Evolutionary conservation across 2,329 filamentous ascomycete genomes (phyloP).

Genomic region (Huntiella bhutanensis): DNA sequence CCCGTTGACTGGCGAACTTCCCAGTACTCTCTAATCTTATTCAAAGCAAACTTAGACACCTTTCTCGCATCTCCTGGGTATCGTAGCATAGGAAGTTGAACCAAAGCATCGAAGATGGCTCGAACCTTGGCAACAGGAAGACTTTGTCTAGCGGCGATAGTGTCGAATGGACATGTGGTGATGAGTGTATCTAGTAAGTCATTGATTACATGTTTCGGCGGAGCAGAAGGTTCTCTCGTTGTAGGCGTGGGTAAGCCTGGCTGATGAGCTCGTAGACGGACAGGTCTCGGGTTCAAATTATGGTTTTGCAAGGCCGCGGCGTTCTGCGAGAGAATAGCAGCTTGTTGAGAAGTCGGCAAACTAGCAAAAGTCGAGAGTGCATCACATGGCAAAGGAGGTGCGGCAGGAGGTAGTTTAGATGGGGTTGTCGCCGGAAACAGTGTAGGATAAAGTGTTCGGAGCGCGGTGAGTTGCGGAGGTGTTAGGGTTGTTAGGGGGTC

Average conservation of each 20-base stretch:
- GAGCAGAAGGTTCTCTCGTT: background rate
- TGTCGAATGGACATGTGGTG: conserved; percentile 26
- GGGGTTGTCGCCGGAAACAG: background rate
- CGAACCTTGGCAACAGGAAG: conserved; percentile 24
- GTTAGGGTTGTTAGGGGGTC: background rate
- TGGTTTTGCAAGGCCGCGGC: background rate
- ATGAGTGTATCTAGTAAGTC: conserved; percentile 31
- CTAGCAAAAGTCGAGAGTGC: background rate
- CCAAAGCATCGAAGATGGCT: conserved; percentile 28
- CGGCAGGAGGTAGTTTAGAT: background rate
- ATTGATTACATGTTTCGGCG: conserved; percentile 23
- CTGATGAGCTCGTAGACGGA: background rate
- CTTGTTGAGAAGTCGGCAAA: background rate
- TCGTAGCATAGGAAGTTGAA: conserved; percentile 28
- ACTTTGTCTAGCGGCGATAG: conserved; percentile 26
- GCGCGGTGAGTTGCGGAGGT: background rate
- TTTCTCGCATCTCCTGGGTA: conserved; percentile 24
- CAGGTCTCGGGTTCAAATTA: background rate
- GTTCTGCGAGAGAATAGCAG: background rate
- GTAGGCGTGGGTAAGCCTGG: background rate
- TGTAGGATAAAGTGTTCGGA: background rate
- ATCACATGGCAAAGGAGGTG: background rate
- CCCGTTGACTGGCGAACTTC: conserved; percentile 22
- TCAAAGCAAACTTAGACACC: conserved; percentile 23
- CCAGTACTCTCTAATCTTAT: conserved; percentile 24